Base-by-base conservation (phyloP, 805 yeast genomes). In the Scheffersomyces amazonensis region DNA sequence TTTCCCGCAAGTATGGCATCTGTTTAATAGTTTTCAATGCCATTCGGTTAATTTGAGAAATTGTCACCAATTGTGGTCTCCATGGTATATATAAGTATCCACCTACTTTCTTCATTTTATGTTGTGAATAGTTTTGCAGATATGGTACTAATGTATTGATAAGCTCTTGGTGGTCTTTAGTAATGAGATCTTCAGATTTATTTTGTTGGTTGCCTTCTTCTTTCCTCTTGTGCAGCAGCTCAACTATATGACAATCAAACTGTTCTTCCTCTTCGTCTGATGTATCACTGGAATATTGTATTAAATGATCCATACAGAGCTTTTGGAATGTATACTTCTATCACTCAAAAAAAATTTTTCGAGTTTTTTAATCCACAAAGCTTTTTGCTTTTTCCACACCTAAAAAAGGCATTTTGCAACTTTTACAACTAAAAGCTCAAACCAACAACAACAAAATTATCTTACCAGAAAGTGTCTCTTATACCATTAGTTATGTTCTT, bases 271-370 rank as follows among this genome's bases (percentile, higher is more conserved):
- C 39, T 18, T 37, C 44, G 12, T 18, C 19, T 3, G 37, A 40
- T 13, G 40, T 31, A 20, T 38, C 43, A 10, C 45, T 41, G 20
- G 45, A 40, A 29, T 43, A 43, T n/a, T 40, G 39, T n/a, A 25
- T 23, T 13, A 42, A 35, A 10, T 34, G 24, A 5, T 41, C 44
- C 44, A 41, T 41, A 18, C 16, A 18, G 23, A 22, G n/a, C n/a
- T n/a, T n/a, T n/a, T n/a, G n/a, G n/a, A n/a, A n/a, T n/a, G n/a
- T n/a, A n/a, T n/a, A n/a, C n/a, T n/a, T n/a, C n/a, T n/a, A n/a
- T n/a, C n/a, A n/a, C n/a, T n/a, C n/a, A n/a, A n/a, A n/a, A n/a
- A n/a, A n/a, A n/a, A n/a, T n/a, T n/a, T n/a, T n/a, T n/a, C n/a
- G n/a, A n/a, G n/a, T n/a, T n/a, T n/a, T n/a, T n/a, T n/a, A n/a